phyloP scores from a whole-genome alignment of 306 rosid species.

The Vigna nakashimae region DNA sequence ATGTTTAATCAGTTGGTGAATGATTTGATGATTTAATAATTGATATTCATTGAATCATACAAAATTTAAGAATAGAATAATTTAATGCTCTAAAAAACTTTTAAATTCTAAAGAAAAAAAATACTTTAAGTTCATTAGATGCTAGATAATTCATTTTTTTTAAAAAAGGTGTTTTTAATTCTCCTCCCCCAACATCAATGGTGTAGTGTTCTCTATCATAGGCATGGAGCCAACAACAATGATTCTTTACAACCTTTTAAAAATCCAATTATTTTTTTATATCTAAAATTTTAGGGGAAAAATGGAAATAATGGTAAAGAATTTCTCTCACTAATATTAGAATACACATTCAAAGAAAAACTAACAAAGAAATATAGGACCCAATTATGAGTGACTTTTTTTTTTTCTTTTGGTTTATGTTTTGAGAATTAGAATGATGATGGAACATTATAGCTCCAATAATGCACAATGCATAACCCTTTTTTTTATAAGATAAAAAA shows the following conservation, averaged over 20 bases:
- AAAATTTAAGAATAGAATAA: too few relatives aligned
- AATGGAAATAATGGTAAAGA: neutral
- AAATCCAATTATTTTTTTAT: neutral
- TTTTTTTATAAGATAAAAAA: neutral
- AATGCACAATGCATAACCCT: neutral
- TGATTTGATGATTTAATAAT: too few relatives aligned
- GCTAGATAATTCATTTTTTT: neutral
- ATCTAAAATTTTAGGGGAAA: neutral
- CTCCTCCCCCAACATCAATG: neutral
- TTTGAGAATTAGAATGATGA: neutral
- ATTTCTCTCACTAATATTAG: too few relatives aligned
- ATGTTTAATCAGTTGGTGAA: too few relatives aligned
- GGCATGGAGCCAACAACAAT: too few relatives aligned
- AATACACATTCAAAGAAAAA: neutral
- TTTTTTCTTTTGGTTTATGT: neutral
- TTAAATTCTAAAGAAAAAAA: neutral
- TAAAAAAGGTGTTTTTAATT: neutral
- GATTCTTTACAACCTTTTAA: neutral
- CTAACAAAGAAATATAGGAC: too few relatives aligned
- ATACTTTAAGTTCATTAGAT: neutral
- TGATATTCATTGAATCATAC: too few relatives aligned
- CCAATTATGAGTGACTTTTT: too few relatives aligned
- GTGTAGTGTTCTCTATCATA: neutral
- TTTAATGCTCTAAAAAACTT: neutral
- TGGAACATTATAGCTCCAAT: slow-evolving; percentile 14